Evolutionary conservation across 2,329 filamentous ascomycete genomes (phyloP), one percentile per base, ranked within the genome.

Genomic region (Venturia pyrina): DNA sequence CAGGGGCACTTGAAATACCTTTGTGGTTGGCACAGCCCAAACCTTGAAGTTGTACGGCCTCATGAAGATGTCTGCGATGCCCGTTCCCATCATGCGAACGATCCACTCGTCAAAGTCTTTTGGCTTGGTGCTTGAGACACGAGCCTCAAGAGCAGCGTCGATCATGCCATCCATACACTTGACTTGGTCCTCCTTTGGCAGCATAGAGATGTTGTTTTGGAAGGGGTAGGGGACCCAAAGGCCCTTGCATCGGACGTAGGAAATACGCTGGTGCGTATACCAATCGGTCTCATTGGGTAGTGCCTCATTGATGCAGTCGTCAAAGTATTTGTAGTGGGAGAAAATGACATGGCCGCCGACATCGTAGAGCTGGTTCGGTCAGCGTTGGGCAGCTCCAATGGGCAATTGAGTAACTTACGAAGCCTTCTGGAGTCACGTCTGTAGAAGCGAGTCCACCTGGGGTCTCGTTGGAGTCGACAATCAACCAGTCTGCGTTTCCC

Each of bases 311-410:
- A 99, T 89, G 83, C 91, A 96, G 83, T 99, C 95, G 81, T 99
- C 95, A 78, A 99, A 99, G 87, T 99, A 99, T 83, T 97, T 97
- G 89, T 99, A 99, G 86, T 97, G 93, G 73, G 93, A 97, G 86
- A 97, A 97, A 82, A 97, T 97, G 80, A 97, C 93, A 81, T 97
- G 93, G 73, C 93, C 93, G 77, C 93, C 93, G 73, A 99, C 95
- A 81, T 99, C 95, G 85, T 97, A 99, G 73, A 99, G 87, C 93
- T 96, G 75, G 28, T 8, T 57, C 11, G 19, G 68, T 75, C 66
- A 75, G 73, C 66, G 43, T 40, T 8, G 17, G 53, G 17, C 21
- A 34, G 46, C 63, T 19, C n/a, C 53, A 37, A 48, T 43, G 19
- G 44, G 59, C 28, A n/a, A 44, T 66, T 66, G 67, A 57, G 48